These are phyloP conservation scores for Fragaria ananassa DNA, from an alignment of 306 rosid genomes.

Conservation along the genomic window DNA sequence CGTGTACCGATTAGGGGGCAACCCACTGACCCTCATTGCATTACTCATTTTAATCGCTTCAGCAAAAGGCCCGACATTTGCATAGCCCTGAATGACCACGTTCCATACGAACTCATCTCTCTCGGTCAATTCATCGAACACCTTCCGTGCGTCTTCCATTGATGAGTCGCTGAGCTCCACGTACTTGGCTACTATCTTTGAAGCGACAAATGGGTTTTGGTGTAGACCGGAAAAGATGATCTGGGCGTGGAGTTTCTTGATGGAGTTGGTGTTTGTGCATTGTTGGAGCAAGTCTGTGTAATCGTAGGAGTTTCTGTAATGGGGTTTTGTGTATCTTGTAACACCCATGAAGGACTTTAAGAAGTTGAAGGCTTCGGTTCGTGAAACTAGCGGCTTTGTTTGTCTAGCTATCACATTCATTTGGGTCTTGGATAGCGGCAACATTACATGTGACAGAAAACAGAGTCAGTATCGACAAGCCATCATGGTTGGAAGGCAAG, in stretches of 20 bases:
- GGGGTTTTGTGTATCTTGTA: slow-evolving; percentile 6
- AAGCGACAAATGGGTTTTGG: slow-evolving; percentile 49
- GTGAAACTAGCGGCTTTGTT: slow-evolving; percentile 23
- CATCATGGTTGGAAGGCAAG: too few species aligned
- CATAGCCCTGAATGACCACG: slow-evolving; percentile 65
- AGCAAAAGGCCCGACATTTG: slow-evolving; percentile 54
- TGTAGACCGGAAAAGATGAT: slow-evolving; percentile 43
- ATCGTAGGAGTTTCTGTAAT: slow-evolving; percentile 35
- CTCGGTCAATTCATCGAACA: slow-evolving; percentile 62
- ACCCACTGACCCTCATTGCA: slow-evolving; percentile 43
- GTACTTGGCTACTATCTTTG: slow-evolving; percentile 60
- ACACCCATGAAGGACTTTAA: slow-evolving; percentile 17
- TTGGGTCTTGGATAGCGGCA: slow-evolving; percentile 4
- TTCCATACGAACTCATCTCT: slow-evolving; percentile 80
- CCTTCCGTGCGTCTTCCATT: slow-evolving; percentile 48
- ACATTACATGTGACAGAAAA: not conserved
- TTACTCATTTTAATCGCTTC: slow-evolving; percentile 50
- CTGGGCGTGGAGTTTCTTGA: slow-evolving; percentile 59
- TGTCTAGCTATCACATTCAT: slow-evolving; percentile 37
- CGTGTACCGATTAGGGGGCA: slow-evolving; percentile 48
- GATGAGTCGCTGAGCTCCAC: slow-evolving; percentile 14
- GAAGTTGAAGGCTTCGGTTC: not conserved
- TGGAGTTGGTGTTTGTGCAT: slow-evolving; percentile 34
- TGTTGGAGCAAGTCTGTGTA: slow-evolving; percentile 38
- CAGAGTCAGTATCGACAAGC: not conserved